Evolutionary conservation across 2,329 filamentous ascomycete genomes (phyloP), one percentile per base, ranked within the genome.

Genomic region (Aspergillus sp.): DNA sequence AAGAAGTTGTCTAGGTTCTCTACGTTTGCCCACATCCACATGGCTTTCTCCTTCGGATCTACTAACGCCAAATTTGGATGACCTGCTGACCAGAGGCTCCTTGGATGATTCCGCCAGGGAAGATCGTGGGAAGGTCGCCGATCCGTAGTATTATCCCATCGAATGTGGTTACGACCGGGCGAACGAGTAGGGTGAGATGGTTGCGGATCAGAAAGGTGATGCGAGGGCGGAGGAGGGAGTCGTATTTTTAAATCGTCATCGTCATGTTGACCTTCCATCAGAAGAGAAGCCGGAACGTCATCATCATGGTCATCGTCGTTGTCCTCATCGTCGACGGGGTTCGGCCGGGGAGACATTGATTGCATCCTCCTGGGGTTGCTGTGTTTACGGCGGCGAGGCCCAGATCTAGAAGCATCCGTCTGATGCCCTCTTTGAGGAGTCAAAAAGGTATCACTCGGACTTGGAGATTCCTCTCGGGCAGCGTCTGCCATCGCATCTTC

Each of bases 1-100:
- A 96, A 86, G 71, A 96, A 97, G 66, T 87, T 88, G 74, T 97
- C 93, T 53, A 97, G 80, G 69, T 96, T 95, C 39, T 90, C 86
- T 57, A 95, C 90, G 68, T 96, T 96, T 55, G 90, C 90, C 90
- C 93, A 97, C 75, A 90, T 85, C 88, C 91, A 97, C 79, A 96
- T 85, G 3, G 93, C 92, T 73, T 88, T 89, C 69, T 93, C 89
- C 73, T 87, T 87, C 1, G 86, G 84, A 66, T 85, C 83, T 27
- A 81, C 77, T 52, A 77, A 71, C 17, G 73, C 72, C 43, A 79
- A 63, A 25, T 70, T 73, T 1, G 72, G 66, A 25, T 72, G 70
- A 17, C 68, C 68, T 5, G 64, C 57, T 17, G 70, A 64, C 63
- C 68, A 72, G 43, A 66, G 64, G 35, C 61, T 56, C 39, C 62